Base-by-base conservation (phyloP, 208 protist genomes). In the Herpetomonas samuelpessoai region DNA sequence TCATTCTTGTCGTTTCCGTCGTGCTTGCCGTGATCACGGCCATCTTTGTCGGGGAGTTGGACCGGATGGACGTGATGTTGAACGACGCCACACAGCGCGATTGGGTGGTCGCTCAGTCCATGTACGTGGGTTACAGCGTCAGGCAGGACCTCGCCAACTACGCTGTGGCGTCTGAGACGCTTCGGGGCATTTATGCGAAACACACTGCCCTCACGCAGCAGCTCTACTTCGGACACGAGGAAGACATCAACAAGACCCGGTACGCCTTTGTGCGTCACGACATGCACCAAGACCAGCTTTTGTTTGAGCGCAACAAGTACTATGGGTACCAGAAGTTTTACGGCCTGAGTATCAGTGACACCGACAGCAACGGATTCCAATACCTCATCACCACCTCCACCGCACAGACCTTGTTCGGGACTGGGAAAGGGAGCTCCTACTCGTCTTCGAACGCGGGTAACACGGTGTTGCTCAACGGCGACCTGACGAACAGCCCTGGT, bases 291-390 rank as follows among this genome's bases (percentile, higher is more conserved):
- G 62, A 68, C 45, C 14, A 46, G 22, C 19, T 61, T 48, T 53
- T 68, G 53, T 68, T 68, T 53, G 25, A 29, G 7, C 62, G 62
- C n/a, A 68, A 61, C 45, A 41, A 47, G 29, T 68, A 48, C 29
- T 68, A 68, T 53, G 28, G 35, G 30, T 21, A 49, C 6, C 41
- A 28, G 10, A 59, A 21, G 4, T 61, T 61, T 24, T 29, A 52
- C 30, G 53, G 53, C 18, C 7, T 53, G 21, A 16, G 10, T 25
- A 38, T 35, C 62, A 9, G 16, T 19, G 22, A 26, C 39, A 18
- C 18, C 19, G 14, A 14, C 21, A 21, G 9, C 24, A 49, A 65
- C 24, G 60, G 31, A 28, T 50, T 31, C 53, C 24, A 61, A 41
- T 22, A 25, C 25, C 44, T 58, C 16, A 56, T 19, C 45, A 27